A percentile compares a stretch with the other conserved stretches of the same genome.
These are phyloP conservation scores for Lichtheimia ornata DNA, from an alignment of 371 early-diverging fungal species.

Conservation along the genomic window DNA sequence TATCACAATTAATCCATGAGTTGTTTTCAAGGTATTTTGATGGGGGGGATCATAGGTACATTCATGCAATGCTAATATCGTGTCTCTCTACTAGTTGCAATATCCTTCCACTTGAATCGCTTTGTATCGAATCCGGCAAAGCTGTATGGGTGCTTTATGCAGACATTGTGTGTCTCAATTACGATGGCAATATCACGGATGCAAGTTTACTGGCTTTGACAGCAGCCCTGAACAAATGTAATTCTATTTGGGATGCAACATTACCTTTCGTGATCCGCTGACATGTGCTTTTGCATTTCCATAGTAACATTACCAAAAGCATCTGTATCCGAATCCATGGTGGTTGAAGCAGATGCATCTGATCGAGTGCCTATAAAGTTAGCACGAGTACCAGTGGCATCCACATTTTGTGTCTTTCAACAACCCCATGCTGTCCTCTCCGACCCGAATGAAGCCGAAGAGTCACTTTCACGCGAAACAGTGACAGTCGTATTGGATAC, in stretches of 20 bases:
- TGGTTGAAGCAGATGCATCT: constrained; percentile 60
- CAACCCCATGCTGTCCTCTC: constrained; percentile 56
- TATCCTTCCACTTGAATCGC: constrained; percentile 66
- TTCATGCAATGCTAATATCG: neutral
- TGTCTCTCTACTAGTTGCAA: constrained; percentile 34
- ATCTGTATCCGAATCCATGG: constrained; percentile 55
- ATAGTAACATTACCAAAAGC: constrained; percentile 70
- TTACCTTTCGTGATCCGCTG: neutral
- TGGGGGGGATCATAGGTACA: too few relatives aligned
- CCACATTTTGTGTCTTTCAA: constrained; percentile 74
- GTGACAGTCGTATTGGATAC: constrained; percentile 69
- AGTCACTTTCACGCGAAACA: constrained; percentile 55
- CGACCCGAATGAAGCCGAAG: constrained; percentile 80
- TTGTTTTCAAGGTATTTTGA: constrained; percentile 60
- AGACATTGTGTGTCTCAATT: constrained; percentile 88
- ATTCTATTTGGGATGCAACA: constrained; percentile 5
- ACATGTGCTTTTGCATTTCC: neutral
- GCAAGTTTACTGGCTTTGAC: constrained; percentile 81
- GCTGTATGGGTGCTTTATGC: constrained; percentile 91
- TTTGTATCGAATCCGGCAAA: constrained; percentile 83
- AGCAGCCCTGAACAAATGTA: constrained; percentile 74
- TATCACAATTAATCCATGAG: constrained; percentile 78
- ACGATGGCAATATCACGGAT: constrained; percentile 91
- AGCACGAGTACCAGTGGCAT: constrained; percentile 56
- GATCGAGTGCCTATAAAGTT: constrained; percentile 49